These are phyloP conservation scores for Penicillium roqueforti DNA, from an alignment of 495 filamentous ascomycete genomes.

Conservation along the genomic window DNA sequence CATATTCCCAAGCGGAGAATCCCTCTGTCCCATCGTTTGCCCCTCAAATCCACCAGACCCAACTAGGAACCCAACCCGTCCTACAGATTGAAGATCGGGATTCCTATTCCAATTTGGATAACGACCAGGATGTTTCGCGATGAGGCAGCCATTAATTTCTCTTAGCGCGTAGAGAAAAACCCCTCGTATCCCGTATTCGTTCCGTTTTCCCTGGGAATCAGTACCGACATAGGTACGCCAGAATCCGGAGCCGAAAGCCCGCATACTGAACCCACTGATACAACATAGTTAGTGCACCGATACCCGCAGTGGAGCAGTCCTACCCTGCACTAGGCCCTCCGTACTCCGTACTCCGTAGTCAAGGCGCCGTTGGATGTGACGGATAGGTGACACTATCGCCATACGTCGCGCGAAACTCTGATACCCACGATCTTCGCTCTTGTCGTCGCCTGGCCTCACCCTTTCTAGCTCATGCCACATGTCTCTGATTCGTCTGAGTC, in stretches of 20 bases:
- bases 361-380: conserved; percentile 3
- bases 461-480: neutral
- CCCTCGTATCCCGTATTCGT: neutral
- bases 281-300: neutral
- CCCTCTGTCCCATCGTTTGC: neutral
- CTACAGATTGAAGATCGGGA: neutral
- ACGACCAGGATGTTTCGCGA: neutral
- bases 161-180: neutral
- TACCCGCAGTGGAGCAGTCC: neutral
- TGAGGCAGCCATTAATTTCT: neutral
- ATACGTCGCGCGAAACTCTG: neutral
- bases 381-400: neutral
- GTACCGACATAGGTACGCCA: neutral
- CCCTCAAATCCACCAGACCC: neutral
- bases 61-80: neutral
- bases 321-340: neutral
- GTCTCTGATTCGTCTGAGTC: neutral
- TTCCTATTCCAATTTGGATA: neutral
- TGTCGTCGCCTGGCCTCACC: neutral
- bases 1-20: neutral
- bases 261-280: neutral
- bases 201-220: neutral
- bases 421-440: neutral
- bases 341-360: too few relatives aligned
- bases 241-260: neutral